Conservation (phyloP, 2,329 filamentous ascomycete species). For the Drechslerella coelobrocha region DNA sequence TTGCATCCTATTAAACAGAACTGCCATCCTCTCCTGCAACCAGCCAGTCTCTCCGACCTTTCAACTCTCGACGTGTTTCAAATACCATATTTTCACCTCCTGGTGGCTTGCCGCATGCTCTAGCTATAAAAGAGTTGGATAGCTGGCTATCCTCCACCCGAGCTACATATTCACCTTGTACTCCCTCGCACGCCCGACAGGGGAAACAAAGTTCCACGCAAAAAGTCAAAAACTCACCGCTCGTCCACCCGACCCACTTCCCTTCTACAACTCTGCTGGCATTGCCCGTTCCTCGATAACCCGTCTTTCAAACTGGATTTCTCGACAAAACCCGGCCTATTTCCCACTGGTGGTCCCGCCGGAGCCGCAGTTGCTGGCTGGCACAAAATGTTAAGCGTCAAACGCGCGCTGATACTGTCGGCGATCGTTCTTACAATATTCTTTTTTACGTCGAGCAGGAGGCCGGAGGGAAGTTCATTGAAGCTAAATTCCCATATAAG, state of each 20-base stretch:
- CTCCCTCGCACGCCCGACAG: slow-evolving; percentile 12
- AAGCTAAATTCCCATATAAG: slow-evolving; percentile 27
- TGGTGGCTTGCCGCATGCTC: slow-evolving; percentile 13
- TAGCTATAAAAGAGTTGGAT: slow-evolving; percentile 18
- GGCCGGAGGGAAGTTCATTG: slow-evolving; percentile 16
- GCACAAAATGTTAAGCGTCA: slow-evolving; percentile 41
- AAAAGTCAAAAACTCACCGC: slow-evolving; percentile 2
- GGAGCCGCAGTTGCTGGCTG: slow-evolving; percentile 23
- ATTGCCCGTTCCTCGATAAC: background rate
- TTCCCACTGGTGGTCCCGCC: slow-evolving; percentile 17
- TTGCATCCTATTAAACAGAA: background rate
- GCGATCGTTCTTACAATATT: slow-evolving; percentile 40
- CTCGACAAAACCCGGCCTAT: slow-evolving; percentile 28
- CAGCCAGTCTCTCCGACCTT: slow-evolving; percentile 16
- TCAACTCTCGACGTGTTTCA: slow-evolving; percentile 19
- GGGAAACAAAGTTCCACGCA: slow-evolving; percentile 4
- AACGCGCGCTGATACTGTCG: slow-evolving; percentile 44
- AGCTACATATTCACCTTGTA: slow-evolving; percentile 11
- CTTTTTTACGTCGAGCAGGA: slow-evolving; percentile 41
- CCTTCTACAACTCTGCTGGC: background rate
- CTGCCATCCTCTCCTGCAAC: background rate
- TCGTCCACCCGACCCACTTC: background rate
- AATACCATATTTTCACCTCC: background rate
- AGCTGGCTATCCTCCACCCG: slow-evolving; percentile 48
- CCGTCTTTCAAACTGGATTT: slow-evolving; percentile 45